phyloP scores from a whole-genome alignment of 2,329 filamentous ascomycete genomes.

The Phyllosticta citriasiana region DNA sequence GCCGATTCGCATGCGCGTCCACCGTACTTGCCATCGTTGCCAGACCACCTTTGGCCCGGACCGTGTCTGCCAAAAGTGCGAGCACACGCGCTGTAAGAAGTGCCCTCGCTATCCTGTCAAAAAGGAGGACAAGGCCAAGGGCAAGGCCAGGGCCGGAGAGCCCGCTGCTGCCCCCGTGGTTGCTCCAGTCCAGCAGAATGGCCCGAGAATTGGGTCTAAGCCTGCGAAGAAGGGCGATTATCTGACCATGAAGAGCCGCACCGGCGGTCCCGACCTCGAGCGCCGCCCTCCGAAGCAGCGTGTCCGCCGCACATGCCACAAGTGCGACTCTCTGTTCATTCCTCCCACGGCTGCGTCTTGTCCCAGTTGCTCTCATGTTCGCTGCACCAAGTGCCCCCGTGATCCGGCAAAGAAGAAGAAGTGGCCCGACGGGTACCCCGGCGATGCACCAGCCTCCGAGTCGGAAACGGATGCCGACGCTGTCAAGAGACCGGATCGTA shows the following conservation, averaged over 20 bases:
- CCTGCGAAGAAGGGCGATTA: slow-evolving; percentile 31
- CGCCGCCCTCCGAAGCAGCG: slow-evolving; percentile 63
- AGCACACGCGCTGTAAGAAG: slow-evolving; percentile 70
- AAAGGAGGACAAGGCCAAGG: slow-evolving; percentile 34
- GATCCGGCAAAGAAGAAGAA: slow-evolving; percentile 64
- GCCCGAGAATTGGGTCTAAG: slow-evolving; percentile 4
- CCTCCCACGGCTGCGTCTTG: slow-evolving; percentile 49
- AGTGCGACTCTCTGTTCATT: slow-evolving; percentile 55
- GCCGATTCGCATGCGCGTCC: slow-evolving; percentile 67
- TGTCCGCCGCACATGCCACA: slow-evolving; percentile 66
- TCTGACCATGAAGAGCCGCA: slow-evolving; percentile 55
- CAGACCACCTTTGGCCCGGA: slow-evolving; percentile 61
- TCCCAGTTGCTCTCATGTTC: slow-evolving; percentile 56
- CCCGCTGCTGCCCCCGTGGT: background rate
- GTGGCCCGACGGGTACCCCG: slow-evolving; percentile 60
- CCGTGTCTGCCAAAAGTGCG: slow-evolving; percentile 66
- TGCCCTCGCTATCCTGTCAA: slow-evolving; percentile 67
- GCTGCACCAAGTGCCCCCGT: slow-evolving; percentile 72
- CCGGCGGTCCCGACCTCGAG: slow-evolving; percentile 60
- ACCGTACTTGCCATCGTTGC: slow-evolving; percentile 74
- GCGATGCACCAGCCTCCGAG: slow-evolving; percentile 38
- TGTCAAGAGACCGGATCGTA: slow-evolving; percentile 23
- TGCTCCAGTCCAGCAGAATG: background rate
- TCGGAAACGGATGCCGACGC: slow-evolving; percentile 24
- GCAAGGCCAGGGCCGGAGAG: slow-evolving; percentile 25